These are phyloP conservation scores for Anisodus acutangulus DNA, from an alignment of 257 asterid genomes.

Conservation along the genomic window DNA sequence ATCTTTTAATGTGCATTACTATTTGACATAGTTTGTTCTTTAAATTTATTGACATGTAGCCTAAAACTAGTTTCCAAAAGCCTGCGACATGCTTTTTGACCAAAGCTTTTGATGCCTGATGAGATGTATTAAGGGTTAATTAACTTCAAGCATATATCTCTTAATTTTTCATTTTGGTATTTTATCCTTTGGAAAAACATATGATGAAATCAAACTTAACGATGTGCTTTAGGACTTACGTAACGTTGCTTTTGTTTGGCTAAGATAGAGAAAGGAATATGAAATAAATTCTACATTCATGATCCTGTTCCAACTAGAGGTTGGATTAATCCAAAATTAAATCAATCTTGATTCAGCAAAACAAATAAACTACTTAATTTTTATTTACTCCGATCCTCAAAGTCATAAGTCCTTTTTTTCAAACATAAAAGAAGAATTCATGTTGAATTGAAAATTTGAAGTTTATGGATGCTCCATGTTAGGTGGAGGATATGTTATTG, in stretches of 20 bases:
- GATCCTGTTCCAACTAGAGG: not conserved
- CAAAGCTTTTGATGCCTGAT: not conserved
- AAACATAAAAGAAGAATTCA: too few species aligned
- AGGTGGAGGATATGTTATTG: too few species aligned
- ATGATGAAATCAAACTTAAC: not conserved
- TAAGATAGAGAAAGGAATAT: not conserved
- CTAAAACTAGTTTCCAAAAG: not conserved
- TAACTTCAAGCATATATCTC: not conserved
- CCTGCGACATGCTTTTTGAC: not conserved
- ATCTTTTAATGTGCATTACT: too few species aligned
- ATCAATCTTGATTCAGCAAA: too few species aligned
- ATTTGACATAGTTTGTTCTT: too few species aligned
- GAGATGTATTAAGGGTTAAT: not conserved
- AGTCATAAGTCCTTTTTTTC: not conserved
- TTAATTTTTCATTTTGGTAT: not conserved
- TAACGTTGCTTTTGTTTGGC: too few species aligned
- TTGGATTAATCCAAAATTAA: too few species aligned
- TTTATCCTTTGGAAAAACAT: not conserved
- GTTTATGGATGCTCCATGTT: too few species aligned
- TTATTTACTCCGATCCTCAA: too few species aligned
- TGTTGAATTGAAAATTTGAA: too few species aligned
- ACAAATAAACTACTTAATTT: too few species aligned
- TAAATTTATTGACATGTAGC: too few species aligned
- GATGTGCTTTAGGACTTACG: not conserved
- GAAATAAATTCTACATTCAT: not conserved